These are phyloP conservation scores for Pyrenopolyporus hunteri DNA, from an alignment of 495 filamentous ascomycete species.

Conservation along the genomic window DNA sequence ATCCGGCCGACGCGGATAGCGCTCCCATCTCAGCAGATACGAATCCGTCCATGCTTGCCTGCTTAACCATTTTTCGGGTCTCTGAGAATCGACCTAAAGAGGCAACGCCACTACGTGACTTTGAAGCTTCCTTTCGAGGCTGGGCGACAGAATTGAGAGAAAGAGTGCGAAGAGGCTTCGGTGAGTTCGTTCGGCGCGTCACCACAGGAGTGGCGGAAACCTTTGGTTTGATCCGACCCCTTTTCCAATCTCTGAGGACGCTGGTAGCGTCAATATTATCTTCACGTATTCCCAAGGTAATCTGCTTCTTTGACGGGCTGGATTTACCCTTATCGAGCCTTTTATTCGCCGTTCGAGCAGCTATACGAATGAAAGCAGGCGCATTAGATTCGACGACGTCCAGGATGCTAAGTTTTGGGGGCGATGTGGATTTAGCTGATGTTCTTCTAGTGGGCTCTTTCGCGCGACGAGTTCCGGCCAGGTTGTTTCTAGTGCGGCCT, in stretches of 20 bases:
- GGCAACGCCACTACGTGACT: constrained; percentile 12
- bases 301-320: constrained; percentile 75
- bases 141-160: constrained; percentile 39
- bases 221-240: constrained; percentile 65
- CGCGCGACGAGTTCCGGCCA: background rate
- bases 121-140: constrained; percentile 17
- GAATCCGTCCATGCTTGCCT: constrained; percentile 45
- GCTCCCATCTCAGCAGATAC: constrained; percentile 27
- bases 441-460: constrained; percentile 15
- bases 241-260: constrained; percentile 75
- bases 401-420: constrained; percentile 64
- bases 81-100: constrained; percentile 26
- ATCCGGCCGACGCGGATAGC: constrained; percentile 7
- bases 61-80: constrained; percentile 39
- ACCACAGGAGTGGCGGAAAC: constrained; percentile 19
- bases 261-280: constrained; percentile 79
- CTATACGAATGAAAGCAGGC: constrained; percentile 80
- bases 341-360: constrained; percentile 69
- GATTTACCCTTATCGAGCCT: constrained; percentile 69
- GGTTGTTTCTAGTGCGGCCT: constrained; percentile 1
- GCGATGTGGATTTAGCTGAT: constrained; percentile 33
- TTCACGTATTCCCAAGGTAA: constrained; percentile 69
- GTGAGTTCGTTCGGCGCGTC: constrained; percentile 17
- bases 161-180: constrained; percentile 41
- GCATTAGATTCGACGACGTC: constrained; percentile 67